Evolutionary conservation across 371 early-diverging fungal species (phyloP).

Genomic region (Rhizopus microsporus): DNA sequence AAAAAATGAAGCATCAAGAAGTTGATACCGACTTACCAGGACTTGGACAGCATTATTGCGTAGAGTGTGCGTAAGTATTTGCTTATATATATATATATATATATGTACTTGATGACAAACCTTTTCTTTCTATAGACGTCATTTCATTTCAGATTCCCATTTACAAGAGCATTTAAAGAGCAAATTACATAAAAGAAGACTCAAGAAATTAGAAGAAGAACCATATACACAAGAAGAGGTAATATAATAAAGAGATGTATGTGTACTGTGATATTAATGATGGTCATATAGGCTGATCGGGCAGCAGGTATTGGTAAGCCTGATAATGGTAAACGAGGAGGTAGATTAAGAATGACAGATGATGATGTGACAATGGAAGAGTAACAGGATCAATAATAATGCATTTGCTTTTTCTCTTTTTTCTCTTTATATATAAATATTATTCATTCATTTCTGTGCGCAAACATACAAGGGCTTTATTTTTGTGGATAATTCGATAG

Average conservation of each 20-base stretch:
- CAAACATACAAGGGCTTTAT: constrained; percentile 1
- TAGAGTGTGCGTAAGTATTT: constrained; percentile 77
- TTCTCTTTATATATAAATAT: constrained; percentile 1
- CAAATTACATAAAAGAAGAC: constrained; percentile 57
- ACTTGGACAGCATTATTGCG: constrained; percentile 86
- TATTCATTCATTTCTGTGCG: constrained; percentile 4
- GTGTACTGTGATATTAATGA: too few relatives aligned
- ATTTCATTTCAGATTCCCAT: constrained; percentile 46
- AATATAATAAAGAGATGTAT: background rate
- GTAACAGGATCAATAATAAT: background rate
- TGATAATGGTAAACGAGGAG: constrained; percentile 52
- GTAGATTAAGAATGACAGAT: constrained; percentile 23
- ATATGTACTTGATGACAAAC: background rate
- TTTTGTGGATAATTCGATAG: constrained; percentile 11
- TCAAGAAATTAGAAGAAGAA: constrained; percentile 77
- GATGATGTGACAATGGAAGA: constrained; percentile 45
- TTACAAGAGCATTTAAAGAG: constrained; percentile 44
- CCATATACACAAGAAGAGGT: constrained; percentile 92
- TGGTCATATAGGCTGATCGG: constrained; percentile 39
- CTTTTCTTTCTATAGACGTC: constrained; percentile 33
- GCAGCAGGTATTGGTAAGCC: constrained; percentile 47
- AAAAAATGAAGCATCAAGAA: constrained; percentile 62
- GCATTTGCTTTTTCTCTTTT: background rate
- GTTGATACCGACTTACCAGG: constrained; percentile 89
- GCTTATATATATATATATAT: too few relatives aligned